Conservation (phyloP, 306 rosid genomes). For the Prinsepia uniflora region DNA sequence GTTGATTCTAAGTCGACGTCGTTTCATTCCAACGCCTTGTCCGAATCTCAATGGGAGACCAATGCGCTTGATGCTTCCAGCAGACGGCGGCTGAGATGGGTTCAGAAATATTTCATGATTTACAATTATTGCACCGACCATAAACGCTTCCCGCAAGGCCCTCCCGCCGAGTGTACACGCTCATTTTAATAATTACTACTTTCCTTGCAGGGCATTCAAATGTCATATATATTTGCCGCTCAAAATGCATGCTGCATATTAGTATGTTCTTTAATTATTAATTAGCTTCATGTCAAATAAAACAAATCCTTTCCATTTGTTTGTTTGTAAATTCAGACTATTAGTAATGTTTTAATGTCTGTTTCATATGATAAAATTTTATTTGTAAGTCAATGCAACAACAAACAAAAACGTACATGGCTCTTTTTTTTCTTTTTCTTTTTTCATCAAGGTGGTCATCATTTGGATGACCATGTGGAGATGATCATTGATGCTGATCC, state of each 20-base stretch:
- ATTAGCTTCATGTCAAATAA: background rate
- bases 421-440: too few relatives aligned
- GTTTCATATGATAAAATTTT: slow-evolving; percentile 8
- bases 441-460: too few relatives aligned
- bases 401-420: too few relatives aligned
- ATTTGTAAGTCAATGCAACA: background rate
- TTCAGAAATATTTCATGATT: slow-evolving; percentile 79
- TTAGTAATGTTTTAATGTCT: background rate
- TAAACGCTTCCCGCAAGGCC: slow-evolving; percentile 66
- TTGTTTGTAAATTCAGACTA: background rate
- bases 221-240: too few relatives aligned
- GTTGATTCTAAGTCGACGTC: slow-evolving; percentile 21
- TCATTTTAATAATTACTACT: background rate
- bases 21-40: slow-evolving; percentile 23
- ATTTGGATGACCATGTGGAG: too few relatives aligned
- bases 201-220: too few relatives aligned
- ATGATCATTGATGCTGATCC: too few relatives aligned
- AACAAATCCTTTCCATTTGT: background rate
- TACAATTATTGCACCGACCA: slow-evolving; percentile 73
- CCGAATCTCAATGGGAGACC: slow-evolving; percentile 36
- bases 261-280: too few relatives aligned
- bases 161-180: slow-evolving; percentile 59
- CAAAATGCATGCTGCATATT: too few relatives aligned
- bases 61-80: slow-evolving; percentile 62
- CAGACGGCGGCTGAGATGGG: slow-evolving; percentile 83